These are phyloP conservation scores for Russula dissimulans DNA, from an alignment of 768 basidiomycete genomes.

Conservation along the genomic window DNA sequence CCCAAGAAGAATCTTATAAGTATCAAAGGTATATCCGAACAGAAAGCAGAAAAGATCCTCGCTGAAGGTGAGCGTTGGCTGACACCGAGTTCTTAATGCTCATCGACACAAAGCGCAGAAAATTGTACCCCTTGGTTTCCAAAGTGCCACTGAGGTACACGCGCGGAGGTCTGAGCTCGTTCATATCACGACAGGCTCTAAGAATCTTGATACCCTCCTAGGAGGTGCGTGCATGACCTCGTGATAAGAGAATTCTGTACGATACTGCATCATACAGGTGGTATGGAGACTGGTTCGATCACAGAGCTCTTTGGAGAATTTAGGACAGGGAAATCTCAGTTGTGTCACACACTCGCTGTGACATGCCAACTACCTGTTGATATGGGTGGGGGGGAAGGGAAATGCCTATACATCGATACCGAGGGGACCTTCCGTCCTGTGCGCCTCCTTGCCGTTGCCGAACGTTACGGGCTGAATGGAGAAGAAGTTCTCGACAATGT, in stretches of 20 bases:
- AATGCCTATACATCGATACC: conserved; percentile 98
- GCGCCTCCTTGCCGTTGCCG: conserved; percentile 87
- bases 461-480: conserved; percentile 92
- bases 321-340: conserved; percentile 94
- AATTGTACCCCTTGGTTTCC: conserved; percentile 94
- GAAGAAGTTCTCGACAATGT: conserved; percentile 98
- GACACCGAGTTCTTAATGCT: background rate
- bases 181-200: conserved; percentile 93
- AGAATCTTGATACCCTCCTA: conserved; percentile 88
- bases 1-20: conserved; percentile 85
- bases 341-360: conserved; percentile 96
- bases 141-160: conserved; percentile 96
- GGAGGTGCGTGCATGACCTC: conserved; percentile 53
- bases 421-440: conserved; percentile 98
- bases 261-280: conserved; percentile 40
- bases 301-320: conserved; percentile 99
- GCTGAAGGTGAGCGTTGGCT: conserved; percentile 56
- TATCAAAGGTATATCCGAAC: conserved; percentile 95
- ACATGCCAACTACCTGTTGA: conserved; percentile 95
- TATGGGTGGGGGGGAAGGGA: conserved; percentile 99
- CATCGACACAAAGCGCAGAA: conserved; percentile 59
- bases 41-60: conserved; percentile 95
- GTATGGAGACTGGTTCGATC: conserved; percentile 96
- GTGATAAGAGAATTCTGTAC: background rate
- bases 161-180: conserved; percentile 91